Conservation (phyloP, 257 asterid genomes). For the Prunella vulgaris region DNA sequence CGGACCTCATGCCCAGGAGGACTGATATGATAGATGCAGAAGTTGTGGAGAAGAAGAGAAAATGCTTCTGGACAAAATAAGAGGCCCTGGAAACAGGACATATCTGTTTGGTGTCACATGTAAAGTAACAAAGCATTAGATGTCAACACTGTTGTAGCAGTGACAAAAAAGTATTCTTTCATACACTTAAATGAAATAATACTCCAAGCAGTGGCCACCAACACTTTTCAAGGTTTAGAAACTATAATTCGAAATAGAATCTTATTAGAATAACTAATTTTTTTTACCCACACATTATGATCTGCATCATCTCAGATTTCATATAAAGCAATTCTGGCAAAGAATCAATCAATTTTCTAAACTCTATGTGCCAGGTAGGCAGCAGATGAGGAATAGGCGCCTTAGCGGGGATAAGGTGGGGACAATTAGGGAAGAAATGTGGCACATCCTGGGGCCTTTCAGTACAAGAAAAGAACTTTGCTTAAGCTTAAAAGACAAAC, state of each 20-base stretch:
- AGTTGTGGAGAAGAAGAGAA: slow-evolving; percentile 67
- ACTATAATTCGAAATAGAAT: background rate
- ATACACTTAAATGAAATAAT: slow-evolving; percentile 15
- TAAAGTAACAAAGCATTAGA: slow-evolving; percentile 26
- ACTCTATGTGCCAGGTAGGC: background rate
- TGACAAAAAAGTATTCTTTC: background rate
- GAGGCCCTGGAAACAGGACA: slow-evolving; percentile 68
- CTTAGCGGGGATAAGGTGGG: background rate
- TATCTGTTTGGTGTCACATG: slow-evolving; percentile 38
- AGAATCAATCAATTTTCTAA: background rate
- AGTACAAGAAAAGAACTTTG: background rate
- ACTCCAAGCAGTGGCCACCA: slow-evolving; percentile 13
- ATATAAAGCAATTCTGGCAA: background rate
- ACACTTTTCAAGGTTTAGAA: background rate
- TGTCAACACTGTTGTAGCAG: slow-evolving; percentile 8
- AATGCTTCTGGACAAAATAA: slow-evolving; percentile 63
- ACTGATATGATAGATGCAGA: slow-evolving; percentile 63
- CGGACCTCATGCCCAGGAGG: slow-evolving; percentile 85
- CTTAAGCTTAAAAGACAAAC: background rate
- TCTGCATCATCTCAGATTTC: slow-evolving; percentile 2
- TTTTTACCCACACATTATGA: background rate
- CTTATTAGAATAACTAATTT: background rate
- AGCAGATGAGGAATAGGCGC: background rate
- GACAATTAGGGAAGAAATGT: background rate
- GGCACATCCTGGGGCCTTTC: too few relatives aligned